Evolutionary conservation across 768 basidiomycete genomes (phyloP).

Genomic region (Albatrellus ellisii): DNA sequence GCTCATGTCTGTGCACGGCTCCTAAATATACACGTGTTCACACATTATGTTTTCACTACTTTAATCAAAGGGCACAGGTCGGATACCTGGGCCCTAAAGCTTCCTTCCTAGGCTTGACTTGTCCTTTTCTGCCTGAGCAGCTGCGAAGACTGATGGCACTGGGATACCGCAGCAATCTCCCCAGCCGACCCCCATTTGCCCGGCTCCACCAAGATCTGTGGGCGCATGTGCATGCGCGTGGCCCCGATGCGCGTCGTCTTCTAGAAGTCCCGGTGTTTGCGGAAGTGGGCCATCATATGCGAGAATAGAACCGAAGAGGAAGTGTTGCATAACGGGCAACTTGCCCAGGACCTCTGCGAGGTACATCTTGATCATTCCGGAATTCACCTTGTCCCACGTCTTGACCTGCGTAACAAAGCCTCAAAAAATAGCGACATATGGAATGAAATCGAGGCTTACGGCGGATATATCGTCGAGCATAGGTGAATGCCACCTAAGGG

Average conservation of each 20-base stretch:
- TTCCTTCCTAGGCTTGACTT: slow-evolving; percentile 23
- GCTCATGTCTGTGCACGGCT: no score
- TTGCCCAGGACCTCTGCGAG: slow-evolving; percentile 89
- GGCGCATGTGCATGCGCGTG: slow-evolving; percentile 39
- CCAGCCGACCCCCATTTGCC: slow-evolving; percentile 44
- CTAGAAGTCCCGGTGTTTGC: slow-evolving; percentile 19
- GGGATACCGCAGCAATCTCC: slow-evolving; percentile 89
- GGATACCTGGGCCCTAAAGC: slow-evolving; percentile 48
- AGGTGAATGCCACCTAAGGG: slow-evolving; percentile 94
- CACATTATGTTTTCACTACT: neutral
- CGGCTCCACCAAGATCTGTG: slow-evolving; percentile 25
- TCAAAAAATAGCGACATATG: neutral
- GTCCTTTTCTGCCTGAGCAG: slow-evolving; percentile 34
- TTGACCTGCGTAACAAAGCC: slow-evolving; percentile 39
- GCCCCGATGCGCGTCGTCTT: slow-evolving; percentile 31
- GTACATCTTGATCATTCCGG: slow-evolving; percentile 98
- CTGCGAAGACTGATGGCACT: slow-evolving; percentile 72
- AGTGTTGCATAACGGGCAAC: slow-evolving; percentile 93
- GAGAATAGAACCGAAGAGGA: slow-evolving; percentile 80
- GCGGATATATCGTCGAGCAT: slow-evolving; percentile 98
- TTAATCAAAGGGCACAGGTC: slow-evolving; percentile 73
- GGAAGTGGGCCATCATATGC: slow-evolving; percentile 48
- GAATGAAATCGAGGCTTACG: slow-evolving; percentile 21
- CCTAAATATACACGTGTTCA: no score
- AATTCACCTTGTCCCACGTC: slow-evolving; percentile 94